These are phyloP conservation scores for Dactylellina haptotyla DNA, from an alignment of 2,329 filamentous ascomycete genomes.

Conservation along the genomic window DNA sequence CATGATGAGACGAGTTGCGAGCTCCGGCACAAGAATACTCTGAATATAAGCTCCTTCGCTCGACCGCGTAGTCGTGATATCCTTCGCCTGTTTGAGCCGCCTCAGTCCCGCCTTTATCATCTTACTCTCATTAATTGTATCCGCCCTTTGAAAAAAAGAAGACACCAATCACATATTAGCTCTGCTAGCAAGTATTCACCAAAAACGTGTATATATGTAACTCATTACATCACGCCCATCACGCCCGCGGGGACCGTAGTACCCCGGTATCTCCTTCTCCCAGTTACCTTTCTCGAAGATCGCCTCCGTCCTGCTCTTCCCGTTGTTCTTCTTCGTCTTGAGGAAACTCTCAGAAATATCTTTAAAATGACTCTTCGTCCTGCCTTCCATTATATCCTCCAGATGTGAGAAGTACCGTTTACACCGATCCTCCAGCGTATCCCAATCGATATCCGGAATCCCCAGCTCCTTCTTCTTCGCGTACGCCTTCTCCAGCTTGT, in stretches of 20 bases:
- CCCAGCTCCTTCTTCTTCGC: constrained; percentile 27
- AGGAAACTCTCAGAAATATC: constrained; percentile 33
- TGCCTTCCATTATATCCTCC: constrained; percentile 37
- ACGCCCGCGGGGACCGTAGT: constrained; percentile 46
- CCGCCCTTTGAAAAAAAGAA: no score
- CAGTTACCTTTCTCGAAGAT: constrained; percentile 33
- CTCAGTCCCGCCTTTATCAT: constrained; percentile 21
- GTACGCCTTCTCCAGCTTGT: constrained; percentile 40
- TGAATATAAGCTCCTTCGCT: constrained; percentile 40
- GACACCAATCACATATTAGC: no score
- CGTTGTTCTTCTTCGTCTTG: constrained; percentile 24
- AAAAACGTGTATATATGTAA: not conserved
- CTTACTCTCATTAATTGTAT: constrained; percentile 32
- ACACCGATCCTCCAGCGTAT: constrained; percentile 26
- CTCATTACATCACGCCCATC: constrained; percentile 50
- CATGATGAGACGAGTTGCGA: constrained; percentile 47
- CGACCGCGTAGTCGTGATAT: constrained; percentile 20
- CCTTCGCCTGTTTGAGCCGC: constrained; percentile 17
- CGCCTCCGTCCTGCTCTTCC: constrained; percentile 25
- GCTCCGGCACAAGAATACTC: constrained; percentile 41
- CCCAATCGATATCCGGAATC: constrained; percentile 53
- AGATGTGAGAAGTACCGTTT: constrained; percentile 32
- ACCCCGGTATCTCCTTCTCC: constrained; percentile 48
- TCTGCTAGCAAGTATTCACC: no score
- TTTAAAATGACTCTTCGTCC: constrained; percentile 31